These are phyloP conservation scores for Salvia hispanica DNA, from an alignment of 257 asterid species.

Conservation along the genomic window DNA sequence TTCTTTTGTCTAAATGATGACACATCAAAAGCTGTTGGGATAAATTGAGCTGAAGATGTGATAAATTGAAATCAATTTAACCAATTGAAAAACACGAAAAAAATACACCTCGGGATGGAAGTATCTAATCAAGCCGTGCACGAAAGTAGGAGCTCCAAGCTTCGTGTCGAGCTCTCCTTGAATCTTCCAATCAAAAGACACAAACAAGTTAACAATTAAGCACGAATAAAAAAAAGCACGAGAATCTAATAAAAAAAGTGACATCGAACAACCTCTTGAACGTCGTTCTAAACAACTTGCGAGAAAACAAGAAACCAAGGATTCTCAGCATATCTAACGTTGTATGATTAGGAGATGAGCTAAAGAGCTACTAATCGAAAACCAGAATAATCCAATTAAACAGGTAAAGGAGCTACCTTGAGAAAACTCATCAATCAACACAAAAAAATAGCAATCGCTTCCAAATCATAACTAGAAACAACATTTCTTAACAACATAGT, in stretches of 20 bases:
- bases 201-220: constrained; percentile 23
- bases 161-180: constrained; percentile 86
- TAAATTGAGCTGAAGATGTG: constrained; percentile 4
- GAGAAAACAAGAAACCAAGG: not conserved
- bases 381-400: too few relatives aligned
- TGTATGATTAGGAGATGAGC: not conserved
- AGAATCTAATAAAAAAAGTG: not conserved
- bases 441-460: not conserved
- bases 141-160: constrained; percentile 65
- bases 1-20: too few relatives aligned
- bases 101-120: constrained; percentile 73
- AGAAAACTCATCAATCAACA: not conserved
- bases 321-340: not conserved
- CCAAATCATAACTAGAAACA: not conserved
- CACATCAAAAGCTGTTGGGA: too few relatives aligned
- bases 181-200: constrained; percentile 46
- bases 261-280: too few relatives aligned
- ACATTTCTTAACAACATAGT: not conserved
- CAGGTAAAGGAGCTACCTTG: not conserved
- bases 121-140: constrained; percentile 66
- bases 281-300: not conserved
- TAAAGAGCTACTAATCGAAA: not conserved
- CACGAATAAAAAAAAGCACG: not conserved
- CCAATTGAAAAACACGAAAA: not conserved
- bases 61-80: not conserved